Percentiles rank a stretch among this genome's conserved stretches.
Conservation (phyloP, 352 stramenopile genomes). For the Discostella stelligera region DNA sequence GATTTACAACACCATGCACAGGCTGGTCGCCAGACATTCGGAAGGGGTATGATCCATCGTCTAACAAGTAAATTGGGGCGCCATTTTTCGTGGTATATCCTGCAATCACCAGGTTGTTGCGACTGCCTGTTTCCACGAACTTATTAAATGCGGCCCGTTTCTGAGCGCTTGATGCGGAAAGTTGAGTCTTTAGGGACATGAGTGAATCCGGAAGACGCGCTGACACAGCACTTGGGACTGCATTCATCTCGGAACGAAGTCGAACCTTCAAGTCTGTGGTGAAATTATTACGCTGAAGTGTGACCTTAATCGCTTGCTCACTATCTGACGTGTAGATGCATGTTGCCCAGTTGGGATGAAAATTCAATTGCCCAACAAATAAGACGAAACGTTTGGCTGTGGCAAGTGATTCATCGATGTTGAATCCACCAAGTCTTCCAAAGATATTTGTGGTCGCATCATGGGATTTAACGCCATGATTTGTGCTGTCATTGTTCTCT, state of each 20-base stretch:
- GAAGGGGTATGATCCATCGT: conserved; percentile 65
- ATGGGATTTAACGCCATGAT: background rate
- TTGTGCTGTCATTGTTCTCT: conserved; percentile 1
- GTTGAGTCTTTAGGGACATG: conserved; percentile 68
- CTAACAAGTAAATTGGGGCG: conserved; percentile 70
- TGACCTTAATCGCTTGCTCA: conserved; percentile 44
- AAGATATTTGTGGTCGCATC: conserved; percentile 21
- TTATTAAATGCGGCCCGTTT: conserved; percentile 64
- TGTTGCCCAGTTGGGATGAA: conserved; percentile 61
- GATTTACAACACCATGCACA: conserved; percentile 15
- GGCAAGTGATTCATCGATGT: conserved; percentile 15
- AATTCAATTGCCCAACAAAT: conserved; percentile 65
- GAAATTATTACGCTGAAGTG: conserved; percentile 41
- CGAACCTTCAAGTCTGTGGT: conserved; percentile 9
- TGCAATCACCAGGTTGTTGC: conserved; percentile 30
- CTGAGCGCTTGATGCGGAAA: conserved; percentile 54
- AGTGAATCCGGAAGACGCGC: conserved; percentile 64
- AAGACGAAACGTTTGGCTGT: conserved; percentile 8
- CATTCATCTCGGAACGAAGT: conserved; percentile 52
- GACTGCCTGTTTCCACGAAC: conserved; percentile 37
- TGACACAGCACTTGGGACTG: conserved; percentile 44
- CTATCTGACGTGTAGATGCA: conserved; percentile 26
- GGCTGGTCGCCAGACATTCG: conserved; percentile 20
- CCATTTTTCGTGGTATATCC: conserved; percentile 66
- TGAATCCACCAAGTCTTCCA: conserved; percentile 45